phyloP scores from a whole-genome alignment of 805 yeast genomes.

The Kluyveromyces nonfermentans region DNA sequence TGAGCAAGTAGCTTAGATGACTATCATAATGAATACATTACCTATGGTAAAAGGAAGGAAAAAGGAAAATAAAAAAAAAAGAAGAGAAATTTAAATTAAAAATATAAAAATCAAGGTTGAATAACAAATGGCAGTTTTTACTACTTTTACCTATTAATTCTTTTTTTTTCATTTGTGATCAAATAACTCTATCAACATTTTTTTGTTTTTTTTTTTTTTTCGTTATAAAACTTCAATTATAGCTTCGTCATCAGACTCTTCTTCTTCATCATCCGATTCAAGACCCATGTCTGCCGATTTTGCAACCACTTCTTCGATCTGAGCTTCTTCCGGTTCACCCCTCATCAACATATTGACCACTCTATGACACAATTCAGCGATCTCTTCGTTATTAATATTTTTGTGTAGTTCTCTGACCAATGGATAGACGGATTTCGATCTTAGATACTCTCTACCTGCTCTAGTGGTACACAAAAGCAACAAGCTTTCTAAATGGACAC shows the following conservation, averaged over 20 bases:
- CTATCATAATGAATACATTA: no score
- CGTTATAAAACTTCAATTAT: constrained; percentile 30
- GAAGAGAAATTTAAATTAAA: not conserved
- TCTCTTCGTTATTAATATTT: constrained; percentile 36
- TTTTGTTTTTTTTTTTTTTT: no score
- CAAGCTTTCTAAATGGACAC: constrained; percentile 70
- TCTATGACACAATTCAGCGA: constrained; percentile 69
- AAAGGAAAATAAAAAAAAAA: not conserved
- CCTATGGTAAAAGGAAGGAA: no score
- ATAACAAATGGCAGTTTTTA: not conserved
- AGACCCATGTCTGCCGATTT: constrained; percentile 38
- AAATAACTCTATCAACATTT: no score
- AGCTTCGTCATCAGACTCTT: constrained; percentile 22
- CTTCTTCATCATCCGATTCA: constrained; percentile 21
- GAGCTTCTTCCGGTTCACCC: constrained; percentile 55
- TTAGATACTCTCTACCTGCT: constrained; percentile 61
- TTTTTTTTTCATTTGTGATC: not conserved
- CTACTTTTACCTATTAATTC: no score
- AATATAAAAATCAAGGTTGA: not conserved
- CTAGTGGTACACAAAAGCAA: constrained; percentile 71
- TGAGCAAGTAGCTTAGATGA: constrained; percentile 1
- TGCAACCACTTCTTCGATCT: constrained; percentile 38
- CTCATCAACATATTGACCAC: constrained; percentile 86
- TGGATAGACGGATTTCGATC: constrained; percentile 80
- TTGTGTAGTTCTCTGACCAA: constrained; percentile 80